phyloP scores from a whole-genome alignment of 2,329 filamentous ascomycete genomes.

The Pestalotiopsis sp. region DNA sequence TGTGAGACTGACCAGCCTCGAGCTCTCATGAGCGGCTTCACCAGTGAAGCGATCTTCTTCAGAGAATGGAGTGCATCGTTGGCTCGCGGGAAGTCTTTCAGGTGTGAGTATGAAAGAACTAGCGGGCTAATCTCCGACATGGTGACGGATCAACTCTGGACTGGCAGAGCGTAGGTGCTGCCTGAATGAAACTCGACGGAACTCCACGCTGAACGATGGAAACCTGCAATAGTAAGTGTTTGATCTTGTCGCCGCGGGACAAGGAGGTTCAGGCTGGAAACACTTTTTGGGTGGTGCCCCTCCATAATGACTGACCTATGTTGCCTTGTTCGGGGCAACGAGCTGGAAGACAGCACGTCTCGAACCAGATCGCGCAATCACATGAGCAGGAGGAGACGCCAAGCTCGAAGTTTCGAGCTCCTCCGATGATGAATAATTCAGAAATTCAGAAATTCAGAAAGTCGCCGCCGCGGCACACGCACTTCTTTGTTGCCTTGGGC shows the following conservation, averaged over 20 bases:
- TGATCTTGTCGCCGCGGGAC: not conserved
- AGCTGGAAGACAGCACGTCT: not conserved
- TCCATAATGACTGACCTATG: too few relatives aligned
- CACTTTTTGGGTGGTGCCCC: too few relatives aligned
- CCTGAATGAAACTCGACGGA: not conserved
- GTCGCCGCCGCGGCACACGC: not conserved
- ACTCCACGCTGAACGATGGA: not conserved
- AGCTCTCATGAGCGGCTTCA: slow-evolving; percentile 94
- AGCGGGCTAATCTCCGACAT: slow-evolving; percentile 49
- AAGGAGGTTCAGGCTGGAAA: too few relatives aligned
- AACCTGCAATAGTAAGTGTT: not conserved
- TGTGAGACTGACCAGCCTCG: slow-evolving; percentile 78
- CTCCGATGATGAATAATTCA: not conserved
- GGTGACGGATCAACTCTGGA: not conserved
- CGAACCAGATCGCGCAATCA: not conserved
- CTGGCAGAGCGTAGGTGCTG: not conserved
- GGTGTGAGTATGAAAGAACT: slow-evolving; percentile 51
- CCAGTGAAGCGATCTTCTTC: slow-evolving; percentile 80
- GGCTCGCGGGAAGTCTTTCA: slow-evolving; percentile 48
- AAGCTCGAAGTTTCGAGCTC: not conserved
- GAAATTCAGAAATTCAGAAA: not conserved
- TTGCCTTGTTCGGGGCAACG: too few relatives aligned
- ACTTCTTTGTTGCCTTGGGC: not conserved
- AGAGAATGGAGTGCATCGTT: slow-evolving; percentile 62
- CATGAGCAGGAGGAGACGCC: not conserved